Conservation (phyloP, 352 stramenopile species). For the Elongisporangium anandrum region DNA sequence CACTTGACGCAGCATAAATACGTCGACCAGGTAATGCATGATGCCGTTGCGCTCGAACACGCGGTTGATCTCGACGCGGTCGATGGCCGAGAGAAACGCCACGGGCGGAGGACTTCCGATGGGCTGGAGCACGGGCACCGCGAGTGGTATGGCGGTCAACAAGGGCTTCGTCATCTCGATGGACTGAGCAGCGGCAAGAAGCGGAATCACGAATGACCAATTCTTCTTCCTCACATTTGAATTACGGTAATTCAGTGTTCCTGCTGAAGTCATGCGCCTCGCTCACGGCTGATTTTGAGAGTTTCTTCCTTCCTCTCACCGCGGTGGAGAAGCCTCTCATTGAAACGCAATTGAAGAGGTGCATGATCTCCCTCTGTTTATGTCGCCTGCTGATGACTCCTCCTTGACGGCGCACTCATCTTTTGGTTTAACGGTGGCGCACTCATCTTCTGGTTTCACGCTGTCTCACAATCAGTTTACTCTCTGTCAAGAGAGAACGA, state of each 20-base stretch:
- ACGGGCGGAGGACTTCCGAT: neutral
- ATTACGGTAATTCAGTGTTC: too few species aligned
- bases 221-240: too few species aligned
- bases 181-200: neutral
- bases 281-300: neutral
- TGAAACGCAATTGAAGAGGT: neutral
- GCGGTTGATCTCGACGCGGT: conserved; percentile 39
- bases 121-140: neutral
- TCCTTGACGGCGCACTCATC: neutral
- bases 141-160: neutral
- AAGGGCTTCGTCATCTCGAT: neutral
- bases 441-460: neutral
- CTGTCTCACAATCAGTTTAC: too few species aligned
- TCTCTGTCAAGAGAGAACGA: too few species aligned
- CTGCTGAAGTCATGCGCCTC: neutral
- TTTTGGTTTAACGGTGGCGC: neutral
- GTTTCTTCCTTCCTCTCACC: too few species aligned
- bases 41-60: conserved; percentile 29
- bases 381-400: neutral
- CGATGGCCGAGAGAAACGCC: conserved; percentile 27
- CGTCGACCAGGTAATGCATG: conserved; percentile 44
- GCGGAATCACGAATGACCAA: neutral
- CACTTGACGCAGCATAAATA: conserved; percentile 32
- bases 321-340: too few species aligned
- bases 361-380: neutral